Base-by-base conservation (phyloP, 164 flowering plant species). In the Nymphaea thermarum region DNA sequence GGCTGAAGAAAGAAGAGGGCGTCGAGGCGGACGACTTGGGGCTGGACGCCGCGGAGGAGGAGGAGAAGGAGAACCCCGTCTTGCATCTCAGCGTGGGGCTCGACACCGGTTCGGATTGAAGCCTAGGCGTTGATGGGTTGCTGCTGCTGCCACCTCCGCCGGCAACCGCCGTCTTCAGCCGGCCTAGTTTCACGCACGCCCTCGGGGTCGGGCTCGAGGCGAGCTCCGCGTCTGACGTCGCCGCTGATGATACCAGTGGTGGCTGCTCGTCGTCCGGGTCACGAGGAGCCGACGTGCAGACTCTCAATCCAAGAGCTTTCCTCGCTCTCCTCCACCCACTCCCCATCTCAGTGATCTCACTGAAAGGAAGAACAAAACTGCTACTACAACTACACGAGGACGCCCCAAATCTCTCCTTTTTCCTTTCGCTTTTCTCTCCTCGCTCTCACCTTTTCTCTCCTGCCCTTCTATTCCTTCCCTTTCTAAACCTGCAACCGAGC, bases 271-370 rank as follows among this genome's bases (percentile, higher is more conserved):
- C 6, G 41, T 78, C 81, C 44, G 68, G 66, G 60, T 93, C 93
- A 76, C 84, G 70, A 17, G 79, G 84, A 51, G 82, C 78, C 18
- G 96, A 77, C 3, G 89, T 87, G 78, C 98, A 93, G 72, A 93
- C 89, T 3, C 64, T 62, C 25, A 62, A 17, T 17, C 64, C 64
- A 3, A 62, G 64, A 62, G 64, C 64, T 17, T 62, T 62, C 64
- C 18, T 62, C 4, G 94, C 98, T 82, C 89, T 82, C 69, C 96
- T 72, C 98, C 98, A 93, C 63, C 98, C 96, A 17, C 83, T 86
- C 4, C 91, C 96, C 98, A 90, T 90, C 43, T 42, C 47, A 2
- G n/a, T n/a, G 10, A 42, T 10, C 25, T 43, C 51, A 4, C 25
- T 64, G 10, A 12, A 18, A 63, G 42, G 51, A 45, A 47, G 4